Evolutionary conservation across 2,329 filamentous ascomycete genomes (phyloP).

Genomic region (Penicillium freii): DNA sequence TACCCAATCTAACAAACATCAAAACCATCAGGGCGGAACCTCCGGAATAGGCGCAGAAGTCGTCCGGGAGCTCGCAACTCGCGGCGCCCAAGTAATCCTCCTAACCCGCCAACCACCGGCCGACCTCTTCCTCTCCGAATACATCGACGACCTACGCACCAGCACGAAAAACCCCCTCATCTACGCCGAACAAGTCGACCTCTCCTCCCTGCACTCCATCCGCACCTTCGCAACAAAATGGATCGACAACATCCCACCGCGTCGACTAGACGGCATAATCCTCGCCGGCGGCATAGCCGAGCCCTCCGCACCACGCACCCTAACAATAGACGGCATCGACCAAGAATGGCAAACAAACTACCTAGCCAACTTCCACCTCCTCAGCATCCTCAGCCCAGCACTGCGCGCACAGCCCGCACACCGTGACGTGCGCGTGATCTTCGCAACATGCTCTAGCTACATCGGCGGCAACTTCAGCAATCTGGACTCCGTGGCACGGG

Average conservation of each 20-base stretch:
- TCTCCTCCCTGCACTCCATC: conserved; percentile 83
- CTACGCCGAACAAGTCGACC: conserved; percentile 92
- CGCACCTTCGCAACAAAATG: conserved; percentile 93
- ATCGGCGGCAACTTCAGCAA: conserved; percentile 67
- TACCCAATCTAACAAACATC: conserved; percentile 12
- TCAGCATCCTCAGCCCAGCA: conserved; percentile 87
- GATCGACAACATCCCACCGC: conserved; percentile 91
- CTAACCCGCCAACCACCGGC: conserved; percentile 77
- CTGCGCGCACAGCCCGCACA: conserved; percentile 89
- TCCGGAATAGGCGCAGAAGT: conserved; percentile 83
- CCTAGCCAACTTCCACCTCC: conserved; percentile 89
- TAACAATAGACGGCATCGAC: conserved; percentile 77
- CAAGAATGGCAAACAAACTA: conserved; percentile 94
- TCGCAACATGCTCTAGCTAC: conserved; percentile 85
- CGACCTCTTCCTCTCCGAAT: conserved; percentile 88
- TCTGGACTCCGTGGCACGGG: conserved; percentile 32
- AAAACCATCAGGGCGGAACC: conserved; percentile 67
- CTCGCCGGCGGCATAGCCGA: conserved; percentile 75
- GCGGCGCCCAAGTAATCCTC: conserved; percentile 87
- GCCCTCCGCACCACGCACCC: conserved; percentile 54
- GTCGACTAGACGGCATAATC: conserved; percentile 85
- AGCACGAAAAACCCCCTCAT: conserved; percentile 80
- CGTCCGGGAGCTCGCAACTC: conserved; percentile 69
- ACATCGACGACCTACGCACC: conserved; percentile 80
- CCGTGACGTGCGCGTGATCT: conserved; percentile 83